phyloP scores from a whole-genome alignment of 257 asterid species.

The Phtheirospermum japonicum region DNA sequence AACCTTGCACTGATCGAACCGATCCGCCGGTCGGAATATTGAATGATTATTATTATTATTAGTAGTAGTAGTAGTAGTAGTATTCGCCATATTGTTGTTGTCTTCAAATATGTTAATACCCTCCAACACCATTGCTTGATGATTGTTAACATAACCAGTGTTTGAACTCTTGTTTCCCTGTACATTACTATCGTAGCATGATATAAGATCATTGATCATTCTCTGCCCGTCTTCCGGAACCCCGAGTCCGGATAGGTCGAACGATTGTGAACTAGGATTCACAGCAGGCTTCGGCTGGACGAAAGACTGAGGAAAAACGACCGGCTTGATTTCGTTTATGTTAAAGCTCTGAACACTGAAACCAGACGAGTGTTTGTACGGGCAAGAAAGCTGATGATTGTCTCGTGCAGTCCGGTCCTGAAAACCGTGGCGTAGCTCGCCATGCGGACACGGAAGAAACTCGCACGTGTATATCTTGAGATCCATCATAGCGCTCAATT shows the following conservation, averaged over 20 bases:
- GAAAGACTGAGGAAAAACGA: conserved; percentile 46
- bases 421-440: conserved; percentile 62
- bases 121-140: conserved; percentile 44
- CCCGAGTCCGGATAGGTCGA: conserved; percentile 45
- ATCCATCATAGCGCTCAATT: conserved; percentile 37
- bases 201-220: conserved; percentile 57
- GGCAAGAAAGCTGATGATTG: conserved; percentile 78
- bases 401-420: conserved; percentile 61
- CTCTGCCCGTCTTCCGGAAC: conserved; percentile 70
- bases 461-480: conserved; percentile 68
- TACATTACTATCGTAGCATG: conserved; percentile 41
- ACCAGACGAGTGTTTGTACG: conserved; percentile 41
- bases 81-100: background rate
- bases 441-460: conserved; percentile 65
- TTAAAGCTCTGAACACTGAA: conserved; percentile 43
- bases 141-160: conserved; percentile 2
- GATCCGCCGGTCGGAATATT: conserved; percentile 15
- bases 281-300: conserved; percentile 34
- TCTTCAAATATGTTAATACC: conserved; percentile 35
- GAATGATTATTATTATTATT: background rate
- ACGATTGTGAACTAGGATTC: conserved; percentile 31
- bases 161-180: conserved; percentile 39
- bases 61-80: too few relatives aligned
- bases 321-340: conserved; percentile 55
- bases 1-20: conserved; percentile 40